Percentiles rank a stretch among this genome's conserved stretches.
Conservation (phyloP, 1,284 basidiomycete species). For the Rhodotorula sp. region DNA sequence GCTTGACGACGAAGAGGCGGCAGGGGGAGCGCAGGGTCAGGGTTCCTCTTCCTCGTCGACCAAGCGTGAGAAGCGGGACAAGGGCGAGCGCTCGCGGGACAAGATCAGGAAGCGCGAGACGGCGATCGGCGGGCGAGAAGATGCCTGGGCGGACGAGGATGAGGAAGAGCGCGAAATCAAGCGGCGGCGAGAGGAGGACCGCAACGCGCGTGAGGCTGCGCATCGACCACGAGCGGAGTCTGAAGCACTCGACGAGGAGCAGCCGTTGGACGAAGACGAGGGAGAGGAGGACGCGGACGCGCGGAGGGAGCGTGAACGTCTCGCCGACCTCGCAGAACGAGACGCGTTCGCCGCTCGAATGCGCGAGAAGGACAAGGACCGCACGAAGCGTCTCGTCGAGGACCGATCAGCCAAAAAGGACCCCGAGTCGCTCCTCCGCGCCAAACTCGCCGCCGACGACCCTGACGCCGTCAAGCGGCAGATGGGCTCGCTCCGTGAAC, state of each 20-base stretch:
- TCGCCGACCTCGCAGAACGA: slow-evolving; percentile 77
- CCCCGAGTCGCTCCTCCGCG: slow-evolving; percentile 75
- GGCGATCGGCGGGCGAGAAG: slow-evolving; percentile 54
- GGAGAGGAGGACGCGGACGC: slow-evolving; percentile 64
- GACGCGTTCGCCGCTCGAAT: slow-evolving; percentile 92
- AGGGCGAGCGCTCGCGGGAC: slow-evolving; percentile 45
- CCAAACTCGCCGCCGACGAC: slow-evolving; percentile 71
- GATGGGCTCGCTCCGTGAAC: slow-evolving; percentile 76
- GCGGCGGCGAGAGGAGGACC: slow-evolving; percentile 51
- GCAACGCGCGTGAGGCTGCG: slow-evolving; percentile 50
- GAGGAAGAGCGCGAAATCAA: slow-evolving; percentile 62
- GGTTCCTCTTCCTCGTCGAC: slow-evolving; percentile 1
- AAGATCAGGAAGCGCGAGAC: slow-evolving; percentile 57
- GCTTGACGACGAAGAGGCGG: slow-evolving; percentile 64
- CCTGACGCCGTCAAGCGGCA: slow-evolving; percentile 65
- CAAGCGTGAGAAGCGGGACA: slow-evolving; percentile 33
- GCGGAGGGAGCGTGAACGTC: slow-evolving; percentile 68
- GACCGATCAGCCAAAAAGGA: slow-evolving; percentile 73
- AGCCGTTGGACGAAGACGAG: slow-evolving; percentile 45
- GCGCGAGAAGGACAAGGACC: slow-evolving; percentile 75
- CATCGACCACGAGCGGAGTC: slow-evolving; percentile 44
- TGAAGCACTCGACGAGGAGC: slow-evolving; percentile 42
- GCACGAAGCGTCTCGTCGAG: slow-evolving; percentile 86
- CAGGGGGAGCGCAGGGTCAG: slow-evolving; percentile 47
- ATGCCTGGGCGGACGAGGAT: slow-evolving; percentile 76